Conservation (phyloP, 352 stramenopile species). For the Phytopythium cucurbitacearum region DNA sequence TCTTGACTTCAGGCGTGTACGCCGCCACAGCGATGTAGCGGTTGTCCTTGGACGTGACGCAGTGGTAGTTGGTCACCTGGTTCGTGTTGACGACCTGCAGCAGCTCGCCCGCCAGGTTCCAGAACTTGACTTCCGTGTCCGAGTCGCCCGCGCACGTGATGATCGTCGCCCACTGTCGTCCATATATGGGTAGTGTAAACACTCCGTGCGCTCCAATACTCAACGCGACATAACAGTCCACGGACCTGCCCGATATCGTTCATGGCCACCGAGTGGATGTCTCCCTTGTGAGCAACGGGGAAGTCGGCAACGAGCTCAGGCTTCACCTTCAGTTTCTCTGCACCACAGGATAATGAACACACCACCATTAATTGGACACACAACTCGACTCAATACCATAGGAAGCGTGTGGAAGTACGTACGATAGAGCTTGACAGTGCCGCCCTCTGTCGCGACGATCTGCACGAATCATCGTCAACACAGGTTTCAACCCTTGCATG, state of each 20-base stretch:
- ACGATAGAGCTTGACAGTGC: constrained; percentile 73
- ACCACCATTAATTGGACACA: background rate
- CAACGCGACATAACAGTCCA: constrained; percentile 6
- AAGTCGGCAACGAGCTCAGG: constrained; percentile 68
- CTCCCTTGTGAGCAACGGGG: constrained; percentile 56
- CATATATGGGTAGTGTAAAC: background rate
- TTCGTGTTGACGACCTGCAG: constrained; percentile 78
- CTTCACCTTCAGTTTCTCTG: constrained; percentile 77
- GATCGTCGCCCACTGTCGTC: constrained; percentile 59
- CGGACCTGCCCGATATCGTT: constrained; percentile 71
- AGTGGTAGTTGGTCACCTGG: constrained; percentile 79
- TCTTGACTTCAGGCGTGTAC: constrained; percentile 82
- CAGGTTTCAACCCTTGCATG: background rate
- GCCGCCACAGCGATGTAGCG: constrained; percentile 74
- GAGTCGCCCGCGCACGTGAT: constrained; percentile 62
- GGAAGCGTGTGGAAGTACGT: constrained; percentile 11
- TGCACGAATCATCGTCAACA: constrained; percentile 7
- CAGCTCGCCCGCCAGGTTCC: constrained; percentile 56
- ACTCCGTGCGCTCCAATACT: background rate
- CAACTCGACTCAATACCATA: background rate
- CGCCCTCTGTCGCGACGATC: constrained; percentile 59
- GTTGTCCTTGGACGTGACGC: constrained; percentile 76
- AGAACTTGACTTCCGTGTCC: constrained; percentile 85
- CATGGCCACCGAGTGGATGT: constrained; percentile 80
- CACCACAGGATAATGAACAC: background rate